Evolutionary conservation across 1,284 basidiomycete species (phyloP).

Genomic region (Tilletia caries): DNA sequence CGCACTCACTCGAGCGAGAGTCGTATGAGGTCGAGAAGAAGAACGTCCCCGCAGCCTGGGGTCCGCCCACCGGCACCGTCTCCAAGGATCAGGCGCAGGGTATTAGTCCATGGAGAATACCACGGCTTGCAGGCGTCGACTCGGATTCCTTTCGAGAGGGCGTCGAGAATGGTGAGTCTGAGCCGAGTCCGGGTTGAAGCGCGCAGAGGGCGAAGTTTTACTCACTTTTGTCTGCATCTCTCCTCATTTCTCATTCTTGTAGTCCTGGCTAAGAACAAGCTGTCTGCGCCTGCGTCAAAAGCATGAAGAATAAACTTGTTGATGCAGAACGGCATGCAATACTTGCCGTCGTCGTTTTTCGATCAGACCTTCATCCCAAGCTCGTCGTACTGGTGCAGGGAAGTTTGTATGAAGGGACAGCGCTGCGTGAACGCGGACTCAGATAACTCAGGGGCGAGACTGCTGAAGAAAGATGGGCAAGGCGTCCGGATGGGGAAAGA

Average conservation of each 20-base stretch:
- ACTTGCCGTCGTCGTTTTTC: no score
- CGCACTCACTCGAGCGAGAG: not conserved
- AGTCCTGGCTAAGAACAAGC: constrained; percentile 8
- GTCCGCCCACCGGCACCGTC: not conserved
- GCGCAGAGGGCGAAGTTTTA: no score
- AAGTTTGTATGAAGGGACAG: no score
- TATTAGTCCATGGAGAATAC: constrained; percentile 13
- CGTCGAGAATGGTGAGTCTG: constrained; percentile 33
- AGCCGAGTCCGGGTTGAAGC: no score
- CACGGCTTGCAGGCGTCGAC: constrained; percentile 34
- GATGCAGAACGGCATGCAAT: no score
- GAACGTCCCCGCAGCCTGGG: no score
- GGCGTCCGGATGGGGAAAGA: no score
- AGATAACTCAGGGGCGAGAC: no score
- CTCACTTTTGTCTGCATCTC: not conserved
- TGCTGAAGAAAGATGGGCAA: no score
- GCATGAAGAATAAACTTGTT: not conserved
- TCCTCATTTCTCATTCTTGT: not conserved
- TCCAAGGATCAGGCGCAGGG: constrained; percentile 15
- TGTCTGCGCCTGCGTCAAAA: not conserved
- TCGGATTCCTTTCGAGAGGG: constrained; percentile 37
- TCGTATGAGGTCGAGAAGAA: not conserved
- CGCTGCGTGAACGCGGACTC: no score
- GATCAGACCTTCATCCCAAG: no score
- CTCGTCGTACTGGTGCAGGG: no score